Base-by-base conservation (phyloP, 352 stramenopile species). In the Phytophthora citricola region DNA sequence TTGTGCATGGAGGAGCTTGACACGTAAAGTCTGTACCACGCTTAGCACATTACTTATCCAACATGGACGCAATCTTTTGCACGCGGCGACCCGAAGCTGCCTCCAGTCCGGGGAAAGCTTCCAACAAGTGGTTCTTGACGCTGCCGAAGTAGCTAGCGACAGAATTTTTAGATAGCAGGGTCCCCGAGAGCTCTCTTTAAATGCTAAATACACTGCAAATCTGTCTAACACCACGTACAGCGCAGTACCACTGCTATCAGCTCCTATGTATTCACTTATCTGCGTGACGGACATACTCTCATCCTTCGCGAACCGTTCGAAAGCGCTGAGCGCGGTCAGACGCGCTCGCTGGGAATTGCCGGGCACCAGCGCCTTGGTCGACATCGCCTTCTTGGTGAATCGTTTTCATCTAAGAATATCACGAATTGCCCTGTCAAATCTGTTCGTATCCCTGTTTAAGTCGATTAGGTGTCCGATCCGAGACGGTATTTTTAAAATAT, bases 1-100 rank as follows among this genome's bases (percentile, higher is more conserved):
- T 65, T 1, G 57, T 58, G 29, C 57, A 65, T 15, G 57, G 47
- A 1, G 46, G 46, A 11, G 47, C 58, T 34, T 66, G 49, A 5
- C 55, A 41, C 20, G 43, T 48, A 22, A 55, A 66, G 1, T 56
- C 14, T 5, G 58, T 55, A 1, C 49, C 58, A 5, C 49, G 40
- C 24, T 48, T 60, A 17, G 49, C 2, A 8, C 58, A 55, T n/a
- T 51, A 60, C 34, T 51, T 66, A 22, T 58, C 48, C 0, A 56
- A n/a, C 15, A 60, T 26, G 4, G 58, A 66, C 10, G 58, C 32
- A 39, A 55, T 31, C 27, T 31, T 31, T 31, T 31, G 27, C 5
- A 6, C 27, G 34, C 34, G 34, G 34, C 34, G 4, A n/a, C 5
- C 34, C 4, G 34, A 40, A 11, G 34, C 34, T n/a, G 34, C 34